Conservation (phyloP, 2,329 filamentous ascomycete genomes). For the Zarea fungicola region DNA sequence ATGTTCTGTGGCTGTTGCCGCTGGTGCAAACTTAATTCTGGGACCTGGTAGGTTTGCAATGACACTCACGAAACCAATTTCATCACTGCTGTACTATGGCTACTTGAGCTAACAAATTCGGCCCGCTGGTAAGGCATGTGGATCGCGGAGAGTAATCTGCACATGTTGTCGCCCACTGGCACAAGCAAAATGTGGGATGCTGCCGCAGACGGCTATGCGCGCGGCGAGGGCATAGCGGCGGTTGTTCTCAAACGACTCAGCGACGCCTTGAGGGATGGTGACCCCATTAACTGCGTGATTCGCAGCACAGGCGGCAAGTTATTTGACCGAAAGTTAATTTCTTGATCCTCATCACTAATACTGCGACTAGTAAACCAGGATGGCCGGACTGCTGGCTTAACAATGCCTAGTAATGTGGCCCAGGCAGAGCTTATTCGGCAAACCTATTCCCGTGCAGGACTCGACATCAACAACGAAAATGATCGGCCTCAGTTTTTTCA, state of each 20-base stretch:
- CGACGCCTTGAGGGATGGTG: conserved; percentile 43
- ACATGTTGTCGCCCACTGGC: conserved; percentile 35
- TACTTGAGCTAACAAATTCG: too few species aligned
- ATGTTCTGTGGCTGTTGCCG: conserved; percentile 21
- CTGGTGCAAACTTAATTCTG: conserved; percentile 21
- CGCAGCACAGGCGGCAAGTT: conserved; percentile 38
- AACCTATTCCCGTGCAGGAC: conserved; percentile 12
- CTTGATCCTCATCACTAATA: too few species aligned
- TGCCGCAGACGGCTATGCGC: conserved; percentile 44
- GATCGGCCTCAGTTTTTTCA: conserved; percentile 30
- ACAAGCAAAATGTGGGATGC: conserved; percentile 34
- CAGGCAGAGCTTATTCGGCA: too few species aligned
- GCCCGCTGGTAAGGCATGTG: background rate
- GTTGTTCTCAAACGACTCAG: conserved; percentile 42
- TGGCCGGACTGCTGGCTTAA: too few species aligned
- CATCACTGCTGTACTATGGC: too few species aligned
- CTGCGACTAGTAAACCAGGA: conserved; percentile 51
- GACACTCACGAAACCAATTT: too few species aligned
- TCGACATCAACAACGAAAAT: conserved; percentile 19
- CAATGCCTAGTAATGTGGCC: too few species aligned
- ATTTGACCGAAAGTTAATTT: too few species aligned
- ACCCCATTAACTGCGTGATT: conserved; percentile 46
- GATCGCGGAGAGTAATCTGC: conserved; percentile 27
- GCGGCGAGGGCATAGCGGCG: conserved; percentile 44
- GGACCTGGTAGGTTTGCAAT: too few species aligned